These are phyloP conservation scores for Herpotrichia juniperi DNA, from an alignment of 2,329 filamentous ascomycete species.

Conservation along the genomic window DNA sequence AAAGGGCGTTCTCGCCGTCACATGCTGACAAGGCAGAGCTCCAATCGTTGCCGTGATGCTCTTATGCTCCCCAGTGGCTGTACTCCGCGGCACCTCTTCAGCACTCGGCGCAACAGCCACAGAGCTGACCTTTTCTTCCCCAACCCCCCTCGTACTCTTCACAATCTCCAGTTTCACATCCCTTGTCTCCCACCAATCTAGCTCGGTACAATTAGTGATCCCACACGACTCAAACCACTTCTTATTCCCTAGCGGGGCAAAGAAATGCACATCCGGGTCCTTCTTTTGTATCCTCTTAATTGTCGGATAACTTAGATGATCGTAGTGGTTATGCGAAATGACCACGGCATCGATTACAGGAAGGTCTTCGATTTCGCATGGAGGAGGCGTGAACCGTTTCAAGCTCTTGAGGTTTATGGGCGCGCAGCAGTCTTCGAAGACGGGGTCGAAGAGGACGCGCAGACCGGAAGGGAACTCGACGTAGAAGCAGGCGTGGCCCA, in stretches of 20 bases:
- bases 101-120: slow-evolving; percentile 1
- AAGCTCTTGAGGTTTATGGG: slow-evolving; percentile 74
- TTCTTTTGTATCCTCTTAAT: slow-evolving; percentile 72
- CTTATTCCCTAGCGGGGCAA: slow-evolving; percentile 83
- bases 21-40: slow-evolving; percentile 86
- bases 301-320: slow-evolving; percentile 82
- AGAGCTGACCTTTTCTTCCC: background rate
- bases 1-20: slow-evolving; percentile 69
- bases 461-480: slow-evolving; percentile 87
- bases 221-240: slow-evolving; percentile 78
- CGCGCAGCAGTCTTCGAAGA: slow-evolving; percentile 86
- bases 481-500: slow-evolving; percentile 93
- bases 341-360: slow-evolving; percentile 75
- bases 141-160: slow-evolving; percentile 14
- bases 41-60: slow-evolving; percentile 74
- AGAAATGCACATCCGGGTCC: slow-evolving; percentile 83
- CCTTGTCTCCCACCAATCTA: slow-evolving; percentile 94
- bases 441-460: slow-evolving; percentile 89
- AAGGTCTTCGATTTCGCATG: slow-evolving; percentile 79
- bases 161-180: slow-evolving; percentile 68
- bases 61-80: slow-evolving; percentile 12
- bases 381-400: slow-evolving; percentile 77
- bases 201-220: slow-evolving; percentile 73
- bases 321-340: slow-evolving; percentile 92
- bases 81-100: background rate